Percentiles rank a stretch among this genome's conserved stretches.
These are phyloP conservation scores for Fusarium lateritium DNA, from an alignment of 2,329 filamentous ascomycete genomes.

Conservation along the genomic window DNA sequence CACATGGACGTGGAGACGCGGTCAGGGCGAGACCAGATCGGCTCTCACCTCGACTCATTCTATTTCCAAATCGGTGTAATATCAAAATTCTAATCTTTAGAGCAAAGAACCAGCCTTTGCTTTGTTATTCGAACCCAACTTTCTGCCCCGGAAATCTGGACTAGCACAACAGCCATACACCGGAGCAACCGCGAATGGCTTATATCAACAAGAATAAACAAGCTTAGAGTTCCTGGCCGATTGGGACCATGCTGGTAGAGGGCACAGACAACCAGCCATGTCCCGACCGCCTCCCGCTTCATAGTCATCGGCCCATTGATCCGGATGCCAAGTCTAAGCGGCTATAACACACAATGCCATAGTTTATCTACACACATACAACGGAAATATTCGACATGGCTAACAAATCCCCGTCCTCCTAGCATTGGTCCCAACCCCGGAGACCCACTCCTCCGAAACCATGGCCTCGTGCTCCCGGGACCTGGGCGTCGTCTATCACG, in stretches of 20 bases:
- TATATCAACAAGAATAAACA: constrained; percentile 18
- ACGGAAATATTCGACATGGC: constrained; percentile 34
- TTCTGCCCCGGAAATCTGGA: constrained; percentile 22
- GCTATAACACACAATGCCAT: constrained; percentile 24
- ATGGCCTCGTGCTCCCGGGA: constrained; percentile 11
- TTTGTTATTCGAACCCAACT: constrained; percentile 14
- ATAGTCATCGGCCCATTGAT: constrained; percentile 43
- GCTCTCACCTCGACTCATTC: constrained; percentile 9
- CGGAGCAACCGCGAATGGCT: constrained; percentile 36
- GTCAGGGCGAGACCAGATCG: constrained; percentile 25
- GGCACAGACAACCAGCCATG: constrained; percentile 24
- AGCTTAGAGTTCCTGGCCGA: constrained; percentile 24
- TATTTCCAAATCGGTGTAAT: constrained; percentile 11
- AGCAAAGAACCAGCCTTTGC: constrained; percentile 17
- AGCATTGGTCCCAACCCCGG: constrained; percentile 28
- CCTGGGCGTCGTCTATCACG: constrained; percentile 27
- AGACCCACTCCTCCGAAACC: constrained; percentile 42
- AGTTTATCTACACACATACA: constrained; percentile 26
- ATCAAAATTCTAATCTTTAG: constrained; percentile 7
- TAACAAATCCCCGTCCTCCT: constrained; percentile 26
- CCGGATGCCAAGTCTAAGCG: constrained; percentile 45
- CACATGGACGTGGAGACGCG: constrained; percentile 35
- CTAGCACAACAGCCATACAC: constrained; percentile 23
- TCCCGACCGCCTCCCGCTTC: constrained; percentile 30
- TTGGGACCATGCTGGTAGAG: constrained; percentile 31